phyloP scores from a whole-genome alignment of 345 rosid species.

The Eucalyptus curtisii region DNA sequence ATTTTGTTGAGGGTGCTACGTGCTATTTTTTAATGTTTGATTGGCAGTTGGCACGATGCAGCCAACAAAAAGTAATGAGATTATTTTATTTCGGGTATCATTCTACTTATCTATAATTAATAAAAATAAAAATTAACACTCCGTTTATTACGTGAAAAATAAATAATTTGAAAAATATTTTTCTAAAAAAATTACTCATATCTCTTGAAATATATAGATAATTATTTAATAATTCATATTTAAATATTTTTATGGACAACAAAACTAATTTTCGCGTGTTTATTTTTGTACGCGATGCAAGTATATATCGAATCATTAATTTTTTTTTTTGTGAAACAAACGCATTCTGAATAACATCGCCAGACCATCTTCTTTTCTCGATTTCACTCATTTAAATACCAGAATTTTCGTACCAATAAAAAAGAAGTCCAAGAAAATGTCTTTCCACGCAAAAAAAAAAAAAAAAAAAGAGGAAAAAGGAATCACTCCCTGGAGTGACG shows the following conservation, averaged over 20 bases:
- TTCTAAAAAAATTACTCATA: neutral
- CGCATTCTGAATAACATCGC: neutral
- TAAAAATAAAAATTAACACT: neutral
- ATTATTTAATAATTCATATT: too few relatives aligned
- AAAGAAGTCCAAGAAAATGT: neutral
- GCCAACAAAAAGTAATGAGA: neutral
- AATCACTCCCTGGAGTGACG: too few relatives aligned
- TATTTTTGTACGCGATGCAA: rapidly evolving
- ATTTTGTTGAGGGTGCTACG: neutral
- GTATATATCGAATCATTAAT: neutral
- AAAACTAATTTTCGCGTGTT: rapidly evolving
- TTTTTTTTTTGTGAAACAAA: neutral
- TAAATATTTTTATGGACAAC: neutral
- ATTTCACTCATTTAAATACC: neutral
- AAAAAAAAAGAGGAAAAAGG: too few relatives aligned
- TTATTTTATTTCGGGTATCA: neutral
- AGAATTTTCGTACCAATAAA: neutral
- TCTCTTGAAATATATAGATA: neutral
- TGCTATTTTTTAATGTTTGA: neutral
- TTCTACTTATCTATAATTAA: neutral
- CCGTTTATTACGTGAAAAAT: neutral
- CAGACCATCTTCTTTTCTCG: neutral
- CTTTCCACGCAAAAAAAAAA: neutral
- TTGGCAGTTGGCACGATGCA: neutral
- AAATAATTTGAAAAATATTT: neutral